phyloP scores from a whole-genome alignment of 164 flowering plant species.

The Magnolia sinica region DNA sequence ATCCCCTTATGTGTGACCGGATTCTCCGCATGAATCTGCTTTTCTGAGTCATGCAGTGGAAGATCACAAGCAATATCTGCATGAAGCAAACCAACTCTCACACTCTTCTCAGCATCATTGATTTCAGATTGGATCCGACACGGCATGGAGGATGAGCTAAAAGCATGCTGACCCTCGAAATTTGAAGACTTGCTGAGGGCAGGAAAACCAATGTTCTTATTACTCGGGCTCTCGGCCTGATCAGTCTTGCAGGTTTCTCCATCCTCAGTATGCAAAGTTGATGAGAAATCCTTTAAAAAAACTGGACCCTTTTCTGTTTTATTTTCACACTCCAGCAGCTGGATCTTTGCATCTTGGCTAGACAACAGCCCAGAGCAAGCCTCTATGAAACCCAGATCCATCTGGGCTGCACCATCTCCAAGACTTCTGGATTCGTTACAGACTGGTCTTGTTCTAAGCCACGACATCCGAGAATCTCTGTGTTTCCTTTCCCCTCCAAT shows the following conservation, averaged over 20 bases:
- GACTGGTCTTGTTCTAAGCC: slow-evolving; percentile 26
- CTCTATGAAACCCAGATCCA: slow-evolving; percentile 20
- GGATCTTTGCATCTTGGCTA: background rate
- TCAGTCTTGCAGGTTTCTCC: slow-evolving; percentile 23
- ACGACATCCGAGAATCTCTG: slow-evolving; percentile 25
- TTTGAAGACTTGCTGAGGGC: slow-evolving; percentile 35
- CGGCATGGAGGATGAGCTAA: slow-evolving; percentile 18
- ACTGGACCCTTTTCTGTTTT: slow-evolving; percentile 21
- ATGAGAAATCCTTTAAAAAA: slow-evolving; percentile 18
- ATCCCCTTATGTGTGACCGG: slow-evolving; percentile 20
- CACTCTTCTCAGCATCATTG: slow-evolving; percentile 17
- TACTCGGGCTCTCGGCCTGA: slow-evolving; percentile 18
- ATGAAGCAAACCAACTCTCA: slow-evolving; percentile 33
- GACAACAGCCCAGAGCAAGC: slow-evolving; percentile 13
- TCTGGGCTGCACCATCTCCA: slow-evolving; percentile 13
- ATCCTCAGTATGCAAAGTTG: slow-evolving; percentile 24
- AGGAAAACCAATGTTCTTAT: slow-evolving; percentile 62
- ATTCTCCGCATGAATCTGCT: slow-evolving; percentile 18
- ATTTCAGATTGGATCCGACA: slow-evolving; percentile 1
- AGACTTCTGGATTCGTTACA: slow-evolving; percentile 11
- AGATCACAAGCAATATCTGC: slow-evolving; percentile 52
- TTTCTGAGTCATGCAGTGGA: slow-evolving; percentile 23
- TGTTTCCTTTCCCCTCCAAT: slow-evolving; percentile 29
- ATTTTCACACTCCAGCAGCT: slow-evolving; percentile 14
- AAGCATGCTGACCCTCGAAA: slow-evolving; percentile 26